Evolutionary conservation across 1,284 basidiomycete species (phyloP).

Genomic region (Hymenochaete sp.): DNA sequence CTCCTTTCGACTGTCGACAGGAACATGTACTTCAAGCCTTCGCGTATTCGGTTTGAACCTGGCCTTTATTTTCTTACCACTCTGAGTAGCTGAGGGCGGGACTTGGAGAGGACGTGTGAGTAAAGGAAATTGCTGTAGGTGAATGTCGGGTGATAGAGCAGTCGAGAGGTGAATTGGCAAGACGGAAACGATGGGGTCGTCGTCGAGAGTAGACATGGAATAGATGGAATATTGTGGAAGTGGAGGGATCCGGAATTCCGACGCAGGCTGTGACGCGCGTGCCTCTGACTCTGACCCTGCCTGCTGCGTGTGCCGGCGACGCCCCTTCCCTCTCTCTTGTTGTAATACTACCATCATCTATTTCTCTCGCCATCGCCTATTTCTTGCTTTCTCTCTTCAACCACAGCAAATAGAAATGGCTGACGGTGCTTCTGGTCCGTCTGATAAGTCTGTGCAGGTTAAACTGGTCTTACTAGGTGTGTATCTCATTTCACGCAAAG

Average conservation of each 20-base stretch:
- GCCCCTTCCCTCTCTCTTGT: too few relatives aligned
- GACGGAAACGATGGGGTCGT: slow-evolving; percentile 54
- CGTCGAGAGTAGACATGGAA: slow-evolving; percentile 22
- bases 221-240: background rate
- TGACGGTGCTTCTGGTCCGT: slow-evolving; percentile 60
- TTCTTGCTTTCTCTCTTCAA: slow-evolving; percentile 10
- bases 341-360: slow-evolving; percentile 15
- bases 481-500: slow-evolving; percentile 20
- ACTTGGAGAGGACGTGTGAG: slow-evolving; percentile 61
- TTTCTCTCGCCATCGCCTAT: slow-evolving; percentile 15
- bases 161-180: slow-evolving; percentile 67
- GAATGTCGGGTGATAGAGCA: slow-evolving; percentile 49
- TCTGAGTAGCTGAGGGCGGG: slow-evolving; percentile 60
- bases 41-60: slow-evolving; percentile 55
- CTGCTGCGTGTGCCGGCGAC: too few relatives aligned
- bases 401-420: slow-evolving; percentile 38
- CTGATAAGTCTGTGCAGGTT: slow-evolving; percentile 69
- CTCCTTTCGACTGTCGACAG: slow-evolving; percentile 63
- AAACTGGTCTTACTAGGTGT: slow-evolving; percentile 55
- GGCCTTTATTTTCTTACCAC: slow-evolving; percentile 67
- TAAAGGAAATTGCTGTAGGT: slow-evolving; percentile 72
- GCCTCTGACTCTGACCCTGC: too few relatives aligned
- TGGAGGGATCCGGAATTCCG: background rate
- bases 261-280: too few relatives aligned
- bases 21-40: slow-evolving; percentile 66